Conservation (phyloP, 202 grass and related monocot genomes). For the Eragrostis tef region DNA sequence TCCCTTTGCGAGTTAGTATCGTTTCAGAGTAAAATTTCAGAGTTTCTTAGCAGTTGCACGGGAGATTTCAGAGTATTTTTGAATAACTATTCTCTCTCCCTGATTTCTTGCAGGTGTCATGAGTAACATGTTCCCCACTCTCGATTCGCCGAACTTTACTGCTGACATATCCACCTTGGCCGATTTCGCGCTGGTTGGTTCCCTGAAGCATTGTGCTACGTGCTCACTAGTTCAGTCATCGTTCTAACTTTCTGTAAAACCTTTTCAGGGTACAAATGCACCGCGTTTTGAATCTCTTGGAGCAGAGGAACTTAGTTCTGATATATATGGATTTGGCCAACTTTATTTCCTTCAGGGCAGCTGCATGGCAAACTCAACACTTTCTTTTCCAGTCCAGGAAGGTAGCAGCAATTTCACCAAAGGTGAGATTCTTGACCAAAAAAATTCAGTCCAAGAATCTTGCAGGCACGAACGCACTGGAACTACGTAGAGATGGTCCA, state of each 20-base stretch:
- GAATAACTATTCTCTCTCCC: neutral
- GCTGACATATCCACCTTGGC: slow-evolving; percentile 27
- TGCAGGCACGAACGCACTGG: neutral
- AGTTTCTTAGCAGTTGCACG: no score
- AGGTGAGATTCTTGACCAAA: slow-evolving; percentile 50
- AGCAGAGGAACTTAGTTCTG: neutral
- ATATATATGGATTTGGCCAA: neutral
- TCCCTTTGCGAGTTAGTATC: neutral
- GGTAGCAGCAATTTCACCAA: neutral
- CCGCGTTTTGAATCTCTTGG: neutral
- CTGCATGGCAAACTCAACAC: slow-evolving; percentile 26
- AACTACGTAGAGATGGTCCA: neutral
- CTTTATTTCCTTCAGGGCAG: slow-evolving; percentile 31
- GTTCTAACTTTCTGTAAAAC: neutral
- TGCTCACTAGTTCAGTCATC: slow-evolving; percentile 10
- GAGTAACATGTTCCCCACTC: slow-evolving; percentile 32
- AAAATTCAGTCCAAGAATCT: slow-evolving; percentile 23
- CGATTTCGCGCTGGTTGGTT: slow-evolving; percentile 44
- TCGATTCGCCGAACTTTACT: neutral
- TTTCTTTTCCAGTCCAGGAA: slow-evolving; percentile 38
- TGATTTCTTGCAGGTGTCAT: slow-evolving; percentile 38
- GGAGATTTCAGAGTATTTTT: no score
- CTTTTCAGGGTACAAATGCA: slow-evolving; percentile 20
- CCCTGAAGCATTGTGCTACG: neutral
- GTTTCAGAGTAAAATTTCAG: no score